Percentiles rank a stretch among this genome's conserved stretches.
Conservation (phyloP, 202 grass and related monocot species). For the Panicum virgatum region DNA sequence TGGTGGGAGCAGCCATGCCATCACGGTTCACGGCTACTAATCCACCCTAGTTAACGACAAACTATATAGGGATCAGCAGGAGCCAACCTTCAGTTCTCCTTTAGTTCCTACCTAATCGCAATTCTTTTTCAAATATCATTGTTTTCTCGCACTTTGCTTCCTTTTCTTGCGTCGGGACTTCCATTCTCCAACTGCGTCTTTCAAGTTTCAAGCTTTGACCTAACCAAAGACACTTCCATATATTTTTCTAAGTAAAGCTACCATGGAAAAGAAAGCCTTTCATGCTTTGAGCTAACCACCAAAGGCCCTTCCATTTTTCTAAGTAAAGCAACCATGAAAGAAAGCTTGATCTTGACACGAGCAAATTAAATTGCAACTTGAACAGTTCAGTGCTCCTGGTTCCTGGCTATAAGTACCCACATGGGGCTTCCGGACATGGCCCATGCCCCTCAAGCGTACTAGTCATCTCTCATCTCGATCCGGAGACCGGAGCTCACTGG, state of each 20-base stretch:
- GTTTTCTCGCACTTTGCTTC: neutral
- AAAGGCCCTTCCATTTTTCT: neutral
- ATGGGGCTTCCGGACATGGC: constrained; percentile 1
- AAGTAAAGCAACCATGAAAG: neutral
- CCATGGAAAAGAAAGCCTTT: neutral
- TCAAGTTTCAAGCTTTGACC: constrained; percentile 44
- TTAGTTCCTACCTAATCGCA: neutral
- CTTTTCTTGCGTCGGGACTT: neutral
- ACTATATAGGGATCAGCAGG: neutral
- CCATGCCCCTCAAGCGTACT: constrained; percentile 17
- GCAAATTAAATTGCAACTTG: constrained; percentile 6
- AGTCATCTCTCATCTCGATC: neutral
- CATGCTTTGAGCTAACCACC: constrained; percentile 22
- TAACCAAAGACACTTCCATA: neutral
- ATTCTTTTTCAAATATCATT: too few relatives aligned
- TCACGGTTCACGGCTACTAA: neutral
- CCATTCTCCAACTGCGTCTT: neutral
- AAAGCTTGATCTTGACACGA: constrained; percentile 15
- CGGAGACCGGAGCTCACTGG: too few relatives aligned
- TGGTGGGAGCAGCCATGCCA: neutral
- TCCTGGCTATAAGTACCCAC: constrained; percentile 44
- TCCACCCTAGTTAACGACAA: neutral
- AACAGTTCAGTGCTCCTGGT: neutral
- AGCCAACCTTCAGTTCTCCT: neutral
- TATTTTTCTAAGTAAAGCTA: neutral